Percentiles rank a stretch among this genome's conserved stretches.
These are phyloP conservation scores for Articulospora tetracladia DNA, from an alignment of 495 filamentous ascomycete species.

Conservation along the genomic window DNA sequence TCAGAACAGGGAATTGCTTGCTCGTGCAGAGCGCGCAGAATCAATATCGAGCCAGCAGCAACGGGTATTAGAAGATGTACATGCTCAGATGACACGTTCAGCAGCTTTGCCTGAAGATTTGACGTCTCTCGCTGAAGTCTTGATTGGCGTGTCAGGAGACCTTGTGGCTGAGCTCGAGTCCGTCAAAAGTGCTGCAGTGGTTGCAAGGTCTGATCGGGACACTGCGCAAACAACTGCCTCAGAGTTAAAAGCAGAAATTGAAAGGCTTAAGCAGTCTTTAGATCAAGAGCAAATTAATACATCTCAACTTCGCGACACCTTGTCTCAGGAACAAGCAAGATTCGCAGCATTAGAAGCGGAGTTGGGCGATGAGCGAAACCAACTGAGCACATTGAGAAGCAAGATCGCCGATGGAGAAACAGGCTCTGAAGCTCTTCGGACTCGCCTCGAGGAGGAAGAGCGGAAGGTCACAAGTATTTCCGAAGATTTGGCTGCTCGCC, in stretches of 20 bases:
- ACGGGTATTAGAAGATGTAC: constrained; percentile 55
- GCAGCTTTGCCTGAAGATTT: constrained; percentile 54
- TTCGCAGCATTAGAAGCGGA: constrained; percentile 55
- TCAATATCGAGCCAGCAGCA: constrained; percentile 40
- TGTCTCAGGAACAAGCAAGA: constrained; percentile 57
- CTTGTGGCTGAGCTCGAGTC: constrained; percentile 38
- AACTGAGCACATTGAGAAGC: constrained; percentile 58
- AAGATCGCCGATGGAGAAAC: constrained; percentile 76
- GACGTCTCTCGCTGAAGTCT: constrained; percentile 53
- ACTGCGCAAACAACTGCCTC: constrained; percentile 30
- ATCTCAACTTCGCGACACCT: constrained; percentile 40
- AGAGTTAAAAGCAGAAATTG: constrained; percentile 37
- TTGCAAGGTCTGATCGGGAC: constrained; percentile 43
- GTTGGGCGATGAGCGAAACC: constrained; percentile 60
- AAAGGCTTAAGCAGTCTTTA: constrained; percentile 43
- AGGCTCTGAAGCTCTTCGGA: constrained; percentile 70
- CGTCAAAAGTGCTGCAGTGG: constrained; percentile 38
- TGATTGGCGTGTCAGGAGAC: constrained; percentile 60
- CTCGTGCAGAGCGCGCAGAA: constrained; percentile 30
- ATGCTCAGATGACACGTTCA: constrained; percentile 56
- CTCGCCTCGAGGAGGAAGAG: constrained; percentile 68
- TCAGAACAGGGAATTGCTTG: constrained; percentile 40
- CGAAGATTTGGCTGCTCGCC: constrained; percentile 61
- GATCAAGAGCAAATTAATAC: constrained; percentile 37
- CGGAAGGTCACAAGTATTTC: constrained; percentile 53